Evolutionary conservation across 164 flowering plant genomes (phyloP).

Genomic region (Macadamia tetraphylla): DNA sequence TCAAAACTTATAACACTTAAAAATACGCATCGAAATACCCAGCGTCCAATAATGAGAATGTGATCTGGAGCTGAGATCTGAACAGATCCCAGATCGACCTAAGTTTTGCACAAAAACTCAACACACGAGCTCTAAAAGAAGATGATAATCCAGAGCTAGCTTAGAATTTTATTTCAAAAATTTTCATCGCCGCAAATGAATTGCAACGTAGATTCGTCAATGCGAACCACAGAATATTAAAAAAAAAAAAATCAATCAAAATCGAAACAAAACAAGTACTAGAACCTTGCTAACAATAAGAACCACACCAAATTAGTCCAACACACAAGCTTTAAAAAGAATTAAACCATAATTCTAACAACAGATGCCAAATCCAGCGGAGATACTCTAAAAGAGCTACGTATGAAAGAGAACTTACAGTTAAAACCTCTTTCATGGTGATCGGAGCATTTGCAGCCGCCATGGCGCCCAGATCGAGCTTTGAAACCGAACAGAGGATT

Average conservation of each 20-base stretch:
- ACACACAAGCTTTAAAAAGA: background rate
- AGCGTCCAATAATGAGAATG: constrained; percentile 2
- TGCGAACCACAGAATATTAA: background rate
- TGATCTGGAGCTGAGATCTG: constrained; percentile 6
- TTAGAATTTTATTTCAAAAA: background rate
- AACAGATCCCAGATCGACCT: constrained; percentile 3
- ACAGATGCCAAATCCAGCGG: background rate
- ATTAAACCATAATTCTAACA: constrained; percentile 7
- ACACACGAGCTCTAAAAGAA: background rate
- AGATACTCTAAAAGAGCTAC: background rate
- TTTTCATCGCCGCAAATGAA: background rate
- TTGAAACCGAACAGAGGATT: constrained; percentile 17
- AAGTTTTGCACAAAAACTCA: background rate
- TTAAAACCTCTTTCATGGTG: constrained; percentile 84
- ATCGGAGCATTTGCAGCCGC: constrained; percentile 98
- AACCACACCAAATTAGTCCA: background rate
- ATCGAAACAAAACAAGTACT: background rate
- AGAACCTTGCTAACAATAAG: background rate
- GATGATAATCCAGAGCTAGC: background rate
- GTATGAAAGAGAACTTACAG: constrained; percentile 38
- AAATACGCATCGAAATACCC: background rate
- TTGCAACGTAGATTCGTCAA: background rate
- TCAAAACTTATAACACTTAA: background rate
- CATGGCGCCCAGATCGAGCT: constrained; percentile 56
- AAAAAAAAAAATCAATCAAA: background rate